Conservation (phyloP, 495 filamentous ascomycete species). For the Niebla homalea region DNA sequence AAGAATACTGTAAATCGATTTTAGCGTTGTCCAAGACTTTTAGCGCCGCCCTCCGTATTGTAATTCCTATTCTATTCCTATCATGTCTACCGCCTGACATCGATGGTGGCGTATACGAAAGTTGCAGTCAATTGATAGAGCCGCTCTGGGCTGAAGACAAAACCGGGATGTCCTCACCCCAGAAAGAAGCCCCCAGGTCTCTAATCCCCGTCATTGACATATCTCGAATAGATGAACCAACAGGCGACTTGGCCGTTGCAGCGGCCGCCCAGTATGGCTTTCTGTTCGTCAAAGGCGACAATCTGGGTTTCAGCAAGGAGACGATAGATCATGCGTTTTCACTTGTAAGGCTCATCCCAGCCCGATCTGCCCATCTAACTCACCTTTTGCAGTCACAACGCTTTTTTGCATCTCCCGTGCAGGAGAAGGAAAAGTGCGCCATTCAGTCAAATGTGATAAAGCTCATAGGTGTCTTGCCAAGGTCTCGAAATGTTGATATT, state of each 20-base stretch:
- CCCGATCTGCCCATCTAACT: not conserved
- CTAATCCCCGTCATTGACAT: constrained; percentile 75
- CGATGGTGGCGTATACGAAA: too few species aligned
- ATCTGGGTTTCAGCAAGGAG: constrained; percentile 47
- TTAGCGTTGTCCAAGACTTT: too few species aligned
- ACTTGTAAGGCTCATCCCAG: constrained; percentile 37
- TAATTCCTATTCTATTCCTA: too few species aligned
- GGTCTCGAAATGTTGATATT: not conserved
- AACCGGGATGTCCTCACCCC: not conserved
- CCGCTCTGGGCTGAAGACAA: too few species aligned
- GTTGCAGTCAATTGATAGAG: too few species aligned
- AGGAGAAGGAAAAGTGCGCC: constrained; percentile 59
- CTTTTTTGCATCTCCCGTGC: constrained; percentile 59
- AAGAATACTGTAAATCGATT: too few species aligned
- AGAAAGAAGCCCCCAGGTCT: constrained; percentile 6
- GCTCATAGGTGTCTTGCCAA: not conserved
- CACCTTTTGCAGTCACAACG: constrained; percentile 45
- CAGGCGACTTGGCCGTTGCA: constrained; percentile 60
- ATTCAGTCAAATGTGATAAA: constrained; percentile 51
- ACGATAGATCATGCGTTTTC: constrained; percentile 64
- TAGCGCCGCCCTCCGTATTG: too few species aligned
- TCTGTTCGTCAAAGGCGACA: constrained; percentile 67
- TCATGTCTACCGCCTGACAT: too few species aligned
- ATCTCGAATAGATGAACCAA: constrained; percentile 40
- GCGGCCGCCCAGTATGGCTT: constrained; percentile 77